Evolutionary conservation across 1,284 basidiomycete species (phyloP).

Genomic region (Serendipita sp.): DNA sequence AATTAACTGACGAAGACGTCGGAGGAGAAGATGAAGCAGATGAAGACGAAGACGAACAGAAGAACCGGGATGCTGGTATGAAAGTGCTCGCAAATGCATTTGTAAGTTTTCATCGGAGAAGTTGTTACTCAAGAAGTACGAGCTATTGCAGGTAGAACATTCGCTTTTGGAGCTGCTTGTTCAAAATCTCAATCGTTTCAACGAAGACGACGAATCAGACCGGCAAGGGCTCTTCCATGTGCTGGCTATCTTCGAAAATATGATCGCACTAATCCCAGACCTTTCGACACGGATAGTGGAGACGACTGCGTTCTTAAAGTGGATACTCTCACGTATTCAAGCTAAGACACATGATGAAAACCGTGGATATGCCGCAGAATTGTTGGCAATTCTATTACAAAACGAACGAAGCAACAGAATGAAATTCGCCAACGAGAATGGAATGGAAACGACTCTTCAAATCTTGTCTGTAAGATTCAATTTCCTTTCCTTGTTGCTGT

Average conservation of each 20-base stretch:
- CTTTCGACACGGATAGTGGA: conserved; percentile 55
- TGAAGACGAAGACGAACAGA: conserved; percentile 38
- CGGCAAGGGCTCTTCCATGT: conserved; percentile 83
- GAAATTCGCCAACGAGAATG: conserved; percentile 52
- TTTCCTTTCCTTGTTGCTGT: conserved; percentile 6
- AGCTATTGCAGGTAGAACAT: conserved; percentile 46
- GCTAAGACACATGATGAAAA: conserved; percentile 68
- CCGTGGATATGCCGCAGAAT: conserved; percentile 73
- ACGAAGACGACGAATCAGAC: conserved; percentile 77
- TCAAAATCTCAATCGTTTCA: conserved; percentile 71
- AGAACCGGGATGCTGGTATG: conserved; percentile 52
- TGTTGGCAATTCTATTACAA: conserved; percentile 81
- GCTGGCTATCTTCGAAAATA: conserved; percentile 88
- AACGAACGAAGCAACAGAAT: conserved; percentile 50
- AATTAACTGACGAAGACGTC: conserved; percentile 93
- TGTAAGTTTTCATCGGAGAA: conserved; percentile 32
- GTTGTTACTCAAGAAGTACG: not conserved
- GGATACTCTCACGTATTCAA: conserved; percentile 71
- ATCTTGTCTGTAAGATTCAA: conserved; percentile 60
- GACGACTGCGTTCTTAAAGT: conserved; percentile 62
- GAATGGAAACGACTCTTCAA: conserved; percentile 66
- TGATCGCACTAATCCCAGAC: conserved; percentile 71
- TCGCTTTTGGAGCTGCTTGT: conserved; percentile 81
- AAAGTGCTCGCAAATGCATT: conserved; percentile 60
- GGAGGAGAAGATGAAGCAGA: conserved; percentile 59